These are phyloP conservation scores for Candida insectalens DNA, from an alignment of 805 yeast genomes.

Conservation along the genomic window DNA sequence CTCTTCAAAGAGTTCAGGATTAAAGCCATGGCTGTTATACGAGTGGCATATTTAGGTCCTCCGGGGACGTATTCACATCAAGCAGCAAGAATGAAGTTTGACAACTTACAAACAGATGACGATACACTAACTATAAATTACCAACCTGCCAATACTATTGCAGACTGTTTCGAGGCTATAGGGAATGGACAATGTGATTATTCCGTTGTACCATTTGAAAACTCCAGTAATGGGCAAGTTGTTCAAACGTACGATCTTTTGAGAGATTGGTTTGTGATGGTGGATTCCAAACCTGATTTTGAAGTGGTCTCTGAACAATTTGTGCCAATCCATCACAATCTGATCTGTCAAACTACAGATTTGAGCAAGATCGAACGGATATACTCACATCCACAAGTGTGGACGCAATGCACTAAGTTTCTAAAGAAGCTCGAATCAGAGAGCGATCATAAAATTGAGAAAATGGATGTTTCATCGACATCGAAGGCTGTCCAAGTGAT, in stretches of 20 bases:
- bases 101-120: constrained; percentile 10
- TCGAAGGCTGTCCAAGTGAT: constrained; percentile 75
- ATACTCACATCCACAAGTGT: constrained; percentile 94
- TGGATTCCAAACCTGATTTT: constrained; percentile 27
- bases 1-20: no score
- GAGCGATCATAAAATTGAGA: constrained; percentile 27
- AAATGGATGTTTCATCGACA: constrained; percentile 68
- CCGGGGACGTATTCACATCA: constrained; percentile 90
- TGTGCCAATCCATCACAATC: constrained; percentile 74
- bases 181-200: constrained; percentile 39
- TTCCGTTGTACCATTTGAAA: constrained; percentile 84
- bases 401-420: constrained; percentile 82
- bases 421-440: constrained; percentile 27
- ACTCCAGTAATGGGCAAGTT: constrained; percentile 93
- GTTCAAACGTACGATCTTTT: constrained; percentile 75
- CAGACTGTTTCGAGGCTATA: constrained; percentile 54
- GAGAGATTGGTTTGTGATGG: constrained; percentile 47
- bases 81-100: constrained; percentile 39
- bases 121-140: constrained; percentile 14
- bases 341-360: constrained; percentile 39
- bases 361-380: constrained; percentile 41
- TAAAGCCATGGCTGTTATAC: constrained; percentile 17
- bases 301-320: constrained; percentile 67
- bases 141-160: constrained; percentile 33
- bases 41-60: constrained; percentile 80